Conservation (phyloP, 306 rosid genomes). For the Pyrus pyrifolia region DNA sequence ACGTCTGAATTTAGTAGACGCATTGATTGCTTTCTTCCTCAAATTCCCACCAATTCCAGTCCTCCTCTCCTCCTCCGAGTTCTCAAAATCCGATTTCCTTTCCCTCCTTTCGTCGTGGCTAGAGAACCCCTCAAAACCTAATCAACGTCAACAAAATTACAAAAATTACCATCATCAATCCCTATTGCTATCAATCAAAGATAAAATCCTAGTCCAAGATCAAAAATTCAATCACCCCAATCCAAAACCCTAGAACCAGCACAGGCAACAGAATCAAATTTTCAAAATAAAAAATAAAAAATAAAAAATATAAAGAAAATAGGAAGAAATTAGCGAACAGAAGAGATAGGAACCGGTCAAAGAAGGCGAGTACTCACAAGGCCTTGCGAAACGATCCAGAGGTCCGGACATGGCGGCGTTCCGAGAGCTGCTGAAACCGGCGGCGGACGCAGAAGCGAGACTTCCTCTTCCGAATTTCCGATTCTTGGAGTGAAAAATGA, state of each 20-base stretch:
- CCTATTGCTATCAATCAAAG: not conserved
- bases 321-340: not conserved
- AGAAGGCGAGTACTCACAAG: slow-evolving; percentile 49
- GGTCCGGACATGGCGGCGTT: slow-evolving; percentile 62
- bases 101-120: slow-evolving; percentile 64
- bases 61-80: slow-evolving; percentile 68
- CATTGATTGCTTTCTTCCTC: slow-evolving; percentile 78
- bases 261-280: not conserved
- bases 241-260: not conserved
- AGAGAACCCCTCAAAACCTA: slow-evolving; percentile 77
- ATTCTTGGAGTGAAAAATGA: not conserved
- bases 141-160: not conserved
- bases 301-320: not conserved
- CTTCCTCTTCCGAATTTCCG: not conserved
- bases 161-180: not conserved
- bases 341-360: not conserved
- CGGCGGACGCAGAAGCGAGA: slow-evolving; percentile 2
- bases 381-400: slow-evolving; percentile 76
- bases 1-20: slow-evolving; percentile 75
- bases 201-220: not conserved
- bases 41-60: slow-evolving; percentile 62
- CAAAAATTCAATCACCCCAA: not conserved
- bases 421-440: not conserved
- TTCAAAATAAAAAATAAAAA: not conserved
- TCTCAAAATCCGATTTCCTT: slow-evolving; percentile 67